phyloP scores from a whole-genome alignment of 2,329 filamentous ascomycete species.

The Penicillium nordicum region DNA sequence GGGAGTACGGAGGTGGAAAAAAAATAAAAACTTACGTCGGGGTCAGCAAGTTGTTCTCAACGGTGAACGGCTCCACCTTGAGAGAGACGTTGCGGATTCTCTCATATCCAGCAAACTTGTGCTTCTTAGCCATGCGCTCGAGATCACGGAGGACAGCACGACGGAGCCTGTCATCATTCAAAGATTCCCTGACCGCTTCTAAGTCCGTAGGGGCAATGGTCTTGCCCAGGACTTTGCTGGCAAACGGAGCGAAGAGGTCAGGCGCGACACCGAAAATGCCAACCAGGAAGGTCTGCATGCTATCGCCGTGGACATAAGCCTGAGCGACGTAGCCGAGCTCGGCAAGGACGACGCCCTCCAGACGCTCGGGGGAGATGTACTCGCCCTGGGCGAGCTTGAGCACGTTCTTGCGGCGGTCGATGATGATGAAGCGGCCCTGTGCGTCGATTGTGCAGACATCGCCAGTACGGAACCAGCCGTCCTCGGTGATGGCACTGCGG shows the following conservation, averaged over 20 bases:
- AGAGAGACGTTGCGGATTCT: slow-evolving; percentile 70
- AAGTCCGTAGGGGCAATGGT: slow-evolving; percentile 63
- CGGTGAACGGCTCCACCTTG: slow-evolving; percentile 82
- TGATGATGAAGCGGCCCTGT: slow-evolving; percentile 82
- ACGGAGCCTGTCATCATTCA: slow-evolving; percentile 66
- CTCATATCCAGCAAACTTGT: slow-evolving; percentile 92
- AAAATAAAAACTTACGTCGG: slow-evolving; percentile 54
- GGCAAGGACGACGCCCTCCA: slow-evolving; percentile 90
- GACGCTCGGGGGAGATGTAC: slow-evolving; percentile 94
- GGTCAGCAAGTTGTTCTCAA: slow-evolving; percentile 78
- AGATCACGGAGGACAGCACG: slow-evolving; percentile 74
- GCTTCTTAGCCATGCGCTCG: slow-evolving; percentile 71
- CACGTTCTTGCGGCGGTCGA: slow-evolving; percentile 98
- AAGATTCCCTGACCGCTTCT: slow-evolving; percentile 63
- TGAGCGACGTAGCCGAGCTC: slow-evolving; percentile 73
- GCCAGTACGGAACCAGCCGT: slow-evolving; percentile 96
- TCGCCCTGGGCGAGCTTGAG: slow-evolving; percentile 96
- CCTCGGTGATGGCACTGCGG: slow-evolving; percentile 71
- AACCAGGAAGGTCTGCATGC: slow-evolving; percentile 75
- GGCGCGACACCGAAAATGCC: slow-evolving; percentile 86
- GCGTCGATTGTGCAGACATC: slow-evolving; percentile 86
- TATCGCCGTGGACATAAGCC: slow-evolving; percentile 89
- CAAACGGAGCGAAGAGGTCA: slow-evolving; percentile 75
- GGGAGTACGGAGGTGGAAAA: background rate
- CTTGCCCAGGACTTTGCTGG: slow-evolving; percentile 70